Evolutionary conservation across 2,329 filamentous ascomycete genomes (phyloP).

Genomic region (Colletotrichum higginsianum): DNA sequence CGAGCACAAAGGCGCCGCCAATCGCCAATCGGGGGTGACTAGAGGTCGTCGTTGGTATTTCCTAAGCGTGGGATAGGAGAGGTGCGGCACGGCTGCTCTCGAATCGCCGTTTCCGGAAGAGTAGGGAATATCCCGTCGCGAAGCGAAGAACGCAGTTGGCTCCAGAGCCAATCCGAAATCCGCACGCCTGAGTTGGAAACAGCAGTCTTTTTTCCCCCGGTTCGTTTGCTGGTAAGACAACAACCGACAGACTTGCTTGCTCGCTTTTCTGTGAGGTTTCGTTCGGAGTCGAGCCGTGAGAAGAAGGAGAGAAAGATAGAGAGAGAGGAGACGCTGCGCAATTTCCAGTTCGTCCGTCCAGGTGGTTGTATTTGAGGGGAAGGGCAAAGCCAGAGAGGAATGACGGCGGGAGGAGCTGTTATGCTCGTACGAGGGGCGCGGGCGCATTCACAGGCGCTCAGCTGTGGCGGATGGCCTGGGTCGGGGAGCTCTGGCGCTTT

Average conservation of each 20-base stretch:
- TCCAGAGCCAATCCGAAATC: slow-evolving; percentile 17
- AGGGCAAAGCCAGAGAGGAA: slow-evolving; percentile 20
- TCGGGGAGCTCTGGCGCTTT: slow-evolving; percentile 49
- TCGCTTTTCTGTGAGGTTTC: background rate
- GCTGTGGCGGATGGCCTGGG: slow-evolving; percentile 45
- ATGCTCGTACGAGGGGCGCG: slow-evolving; percentile 38
- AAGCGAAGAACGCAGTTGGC: slow-evolving; percentile 7
- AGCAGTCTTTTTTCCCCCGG: background rate
- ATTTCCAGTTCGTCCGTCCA: slow-evolving; percentile 23
- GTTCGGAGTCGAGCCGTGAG: background rate
- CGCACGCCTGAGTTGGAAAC: slow-evolving; percentile 13
- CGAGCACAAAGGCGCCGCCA: slow-evolving; percentile 25
- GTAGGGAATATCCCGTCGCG: slow-evolving; percentile 36
- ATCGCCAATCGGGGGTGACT: slow-evolving; percentile 1
- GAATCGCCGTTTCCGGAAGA: slow-evolving; percentile 28
- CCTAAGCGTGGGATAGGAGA: background rate
- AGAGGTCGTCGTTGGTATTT: background rate
- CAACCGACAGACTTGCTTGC: background rate
- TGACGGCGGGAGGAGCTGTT: slow-evolving; percentile 22
- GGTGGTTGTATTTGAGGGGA: slow-evolving; percentile 36
- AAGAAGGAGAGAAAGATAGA: background rate
- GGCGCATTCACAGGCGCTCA: slow-evolving; percentile 42
- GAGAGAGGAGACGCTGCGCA: slow-evolving; percentile 26
- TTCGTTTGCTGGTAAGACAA: slow-evolving; percentile 6
- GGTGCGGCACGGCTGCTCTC: slow-evolving; percentile 5